Evolutionary conservation across 345 rosid genomes (phyloP).

Genomic region (Conringia planisiliqua): DNA sequence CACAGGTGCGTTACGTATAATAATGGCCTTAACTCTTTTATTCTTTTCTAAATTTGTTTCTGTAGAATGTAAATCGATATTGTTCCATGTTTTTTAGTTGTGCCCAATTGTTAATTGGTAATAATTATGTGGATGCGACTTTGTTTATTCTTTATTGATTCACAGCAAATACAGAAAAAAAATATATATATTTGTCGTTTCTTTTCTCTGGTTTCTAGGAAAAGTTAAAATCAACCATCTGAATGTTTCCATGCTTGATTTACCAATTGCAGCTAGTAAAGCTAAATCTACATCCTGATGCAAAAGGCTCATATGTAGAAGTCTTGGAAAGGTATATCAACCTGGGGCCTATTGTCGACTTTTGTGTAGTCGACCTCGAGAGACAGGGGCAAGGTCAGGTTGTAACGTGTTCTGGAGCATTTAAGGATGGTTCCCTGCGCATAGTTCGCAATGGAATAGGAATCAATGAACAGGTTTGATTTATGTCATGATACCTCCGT

Average conservation of each 20-base stretch:
- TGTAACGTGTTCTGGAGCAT: slow-evolving; percentile 98
- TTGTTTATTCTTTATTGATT: neutral
- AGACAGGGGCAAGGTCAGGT: slow-evolving; percentile 99
- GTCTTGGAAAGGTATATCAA: slow-evolving; percentile 93
- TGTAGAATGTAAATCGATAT: neutral
- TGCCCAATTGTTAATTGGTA: neutral
- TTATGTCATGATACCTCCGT: neutral
- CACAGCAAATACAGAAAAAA: neutral
- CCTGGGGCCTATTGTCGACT: slow-evolving; percentile 95
- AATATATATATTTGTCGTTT: neutral
- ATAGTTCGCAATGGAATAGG: slow-evolving; percentile 98
- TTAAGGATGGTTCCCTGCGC: slow-evolving; percentile 97
- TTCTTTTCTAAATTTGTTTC: neutral
- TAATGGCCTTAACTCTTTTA: neutral
- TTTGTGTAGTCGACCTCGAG: slow-evolving; percentile 97
- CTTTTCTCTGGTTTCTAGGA: neutral
- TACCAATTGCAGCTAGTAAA: slow-evolving; percentile 69
- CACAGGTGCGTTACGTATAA: slow-evolving; percentile 53
- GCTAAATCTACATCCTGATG: slow-evolving; percentile 89
- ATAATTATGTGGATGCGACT: neutral
- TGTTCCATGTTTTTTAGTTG: neutral
- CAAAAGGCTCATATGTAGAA: slow-evolving; percentile 94
- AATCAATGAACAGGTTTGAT: slow-evolving; percentile 89
- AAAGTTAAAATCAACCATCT: neutral
- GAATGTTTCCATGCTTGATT: slow-evolving; percentile 9